Evolutionary conservation across 2,329 filamentous ascomycete genomes (phyloP), one percentile per base, ranked within the genome.

Genomic region (Tolypocladium ovalisporum): DNA sequence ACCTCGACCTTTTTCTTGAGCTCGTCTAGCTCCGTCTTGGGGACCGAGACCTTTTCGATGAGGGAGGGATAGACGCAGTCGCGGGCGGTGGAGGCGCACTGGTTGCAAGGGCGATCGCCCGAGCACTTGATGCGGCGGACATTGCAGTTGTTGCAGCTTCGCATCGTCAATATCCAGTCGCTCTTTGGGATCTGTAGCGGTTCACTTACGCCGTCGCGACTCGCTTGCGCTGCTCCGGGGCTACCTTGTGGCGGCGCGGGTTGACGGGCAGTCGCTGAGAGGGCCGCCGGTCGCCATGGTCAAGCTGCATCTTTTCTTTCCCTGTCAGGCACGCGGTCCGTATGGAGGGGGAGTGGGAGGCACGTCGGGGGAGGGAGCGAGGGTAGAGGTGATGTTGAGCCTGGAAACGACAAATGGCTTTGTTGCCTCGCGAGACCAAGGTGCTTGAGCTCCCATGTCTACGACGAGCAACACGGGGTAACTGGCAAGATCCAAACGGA

Each of bases 61-160:
- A 68, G 59, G n/a, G 66, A 64, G 22, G 78, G 78, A 62, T 80
- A 81, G 54, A 74, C 61, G 64, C 78, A 81, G 12, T 76, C 72
- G 57, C 78, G 71, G 36, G 73, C 70, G 35, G 73, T 67, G 39
- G 68, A 69, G 29, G 64, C 62, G 62, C 78, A 81, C 60, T 78
- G 75, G 44, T 65, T 64, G 63, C 78, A 81, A 0, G 78, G 78
- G n/a, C 63, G 66, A 4, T 77, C 72, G 52, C 78, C 78, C 15
- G 76, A 79, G 66, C 78, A 81, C 62, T 78, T 80, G 65, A 79
- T 76, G 58, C 78, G 74, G 51, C 77, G 75, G 52, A 79, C 64
- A 67, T 81, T 81, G 68, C 78, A 81, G 64, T 69, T 74, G 63
- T 81, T 80, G 70, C 78, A 80, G 58, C 78, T 80, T 57, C 29